Percentiles rank a stretch among this genome's conserved stretches.
Evolutionary conservation across 306 rosid genomes (phyloP).

Genomic region (Canavalia gladiata): DNA sequence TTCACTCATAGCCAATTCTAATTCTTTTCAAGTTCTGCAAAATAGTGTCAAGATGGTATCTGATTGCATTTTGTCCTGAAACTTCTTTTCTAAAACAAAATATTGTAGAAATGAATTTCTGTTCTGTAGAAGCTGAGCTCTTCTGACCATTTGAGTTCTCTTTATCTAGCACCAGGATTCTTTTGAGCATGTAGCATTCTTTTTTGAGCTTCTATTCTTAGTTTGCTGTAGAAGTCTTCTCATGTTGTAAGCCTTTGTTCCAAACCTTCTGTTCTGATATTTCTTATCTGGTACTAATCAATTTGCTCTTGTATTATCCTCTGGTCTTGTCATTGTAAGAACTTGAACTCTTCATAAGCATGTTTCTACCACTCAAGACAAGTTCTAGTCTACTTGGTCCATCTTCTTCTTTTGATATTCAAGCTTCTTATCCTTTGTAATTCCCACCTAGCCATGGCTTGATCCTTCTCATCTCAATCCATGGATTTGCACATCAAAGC

Average conservation of each 20-base stretch:
- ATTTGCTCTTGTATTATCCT: not conserved
- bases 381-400: too few relatives aligned
- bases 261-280: not conserved
- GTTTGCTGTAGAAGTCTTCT: slow-evolving; percentile 3
- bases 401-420: too few relatives aligned
- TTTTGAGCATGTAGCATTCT: not conserved
- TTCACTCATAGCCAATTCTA: slow-evolving; percentile 7
- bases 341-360: too few relatives aligned
- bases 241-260: not conserved
- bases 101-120: not conserved
- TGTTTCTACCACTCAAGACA: too few relatives aligned
- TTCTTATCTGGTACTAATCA: not conserved
- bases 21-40: slow-evolving; percentile 12
- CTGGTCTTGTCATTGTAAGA: too few relatives aligned
- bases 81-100: not conserved
- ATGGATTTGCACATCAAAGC: not conserved
- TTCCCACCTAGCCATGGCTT: not conserved
- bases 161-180: not conserved
- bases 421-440: too few relatives aligned
- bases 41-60: slow-evolving; percentile 1
- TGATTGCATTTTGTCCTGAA: not conserved
- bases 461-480: slow-evolving; percentile 14
- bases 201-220: not conserved
- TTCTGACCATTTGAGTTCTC: not conserved
- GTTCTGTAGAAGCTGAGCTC: not conserved